Conservation (phyloP, 2,329 filamentous ascomycete species). For the Paracoccidioides lutzii region DNA sequence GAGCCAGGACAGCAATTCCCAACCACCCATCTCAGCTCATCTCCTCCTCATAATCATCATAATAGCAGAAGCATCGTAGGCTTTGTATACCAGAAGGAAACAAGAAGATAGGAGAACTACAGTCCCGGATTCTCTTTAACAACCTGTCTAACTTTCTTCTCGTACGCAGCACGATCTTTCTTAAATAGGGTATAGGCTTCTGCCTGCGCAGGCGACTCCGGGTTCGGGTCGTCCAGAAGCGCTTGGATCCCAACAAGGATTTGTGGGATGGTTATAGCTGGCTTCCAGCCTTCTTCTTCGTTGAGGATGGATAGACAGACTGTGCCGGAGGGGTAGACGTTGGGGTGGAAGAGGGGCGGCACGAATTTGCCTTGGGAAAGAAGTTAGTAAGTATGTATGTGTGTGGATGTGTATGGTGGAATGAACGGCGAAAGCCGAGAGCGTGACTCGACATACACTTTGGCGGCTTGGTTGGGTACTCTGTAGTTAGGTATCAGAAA, state of each 20-base stretch:
- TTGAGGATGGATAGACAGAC: slow-evolving; percentile 96
- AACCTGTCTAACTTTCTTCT: slow-evolving; percentile 71
- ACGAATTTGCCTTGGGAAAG: slow-evolving; percentile 69
- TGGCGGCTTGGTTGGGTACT: slow-evolving; percentile 96
- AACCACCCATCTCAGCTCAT: no score
- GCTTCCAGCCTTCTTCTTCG: slow-evolving; percentile 97
- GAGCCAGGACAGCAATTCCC: no score
- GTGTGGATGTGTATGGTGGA: not conserved
- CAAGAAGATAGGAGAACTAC: slow-evolving; percentile 35
- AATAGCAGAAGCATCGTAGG: not conserved
- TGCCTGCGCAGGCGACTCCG: slow-evolving; percentile 89
- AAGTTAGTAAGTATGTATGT: not conserved
- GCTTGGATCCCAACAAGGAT: slow-evolving; percentile 94
- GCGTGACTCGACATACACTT: slow-evolving; percentile 55
- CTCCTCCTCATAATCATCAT: not conserved
- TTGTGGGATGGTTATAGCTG: slow-evolving; percentile 95
- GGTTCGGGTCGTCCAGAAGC: slow-evolving; percentile 89
- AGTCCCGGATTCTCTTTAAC: slow-evolving; percentile 74
- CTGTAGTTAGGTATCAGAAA: slow-evolving; percentile 34
- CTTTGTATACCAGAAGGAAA: not conserved
- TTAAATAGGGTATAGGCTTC: slow-evolving; percentile 97
- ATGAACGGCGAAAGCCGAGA: not conserved
- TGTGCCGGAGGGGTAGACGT: slow-evolving; percentile 95
- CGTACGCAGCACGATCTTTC: slow-evolving; percentile 75
- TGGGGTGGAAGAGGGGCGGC: slow-evolving; percentile 92